phyloP scores from a whole-genome alignment of 2,329 filamentous ascomycete species.

The Nakataea oryzae region DNA sequence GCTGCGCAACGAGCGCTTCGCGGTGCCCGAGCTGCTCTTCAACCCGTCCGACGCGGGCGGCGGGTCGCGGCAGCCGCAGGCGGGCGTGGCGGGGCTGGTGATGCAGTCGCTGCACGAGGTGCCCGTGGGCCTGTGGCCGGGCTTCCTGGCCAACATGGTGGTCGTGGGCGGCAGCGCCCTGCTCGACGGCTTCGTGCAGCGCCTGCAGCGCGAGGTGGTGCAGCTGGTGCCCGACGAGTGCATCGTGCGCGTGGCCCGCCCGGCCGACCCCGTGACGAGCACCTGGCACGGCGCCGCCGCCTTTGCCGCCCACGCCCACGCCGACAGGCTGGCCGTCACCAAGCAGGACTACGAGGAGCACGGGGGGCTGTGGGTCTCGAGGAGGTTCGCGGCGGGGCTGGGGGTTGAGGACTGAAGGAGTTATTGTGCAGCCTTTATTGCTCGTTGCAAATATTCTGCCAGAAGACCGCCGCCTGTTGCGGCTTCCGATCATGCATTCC shows the following conservation, averaged over 20 bases:
- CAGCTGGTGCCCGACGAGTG: conserved; percentile 66
- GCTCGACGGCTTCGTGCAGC: conserved; percentile 70
- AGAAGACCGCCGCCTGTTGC: too few species aligned
- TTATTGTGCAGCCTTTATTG: too few species aligned
- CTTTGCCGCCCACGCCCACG: conserved; percentile 51
- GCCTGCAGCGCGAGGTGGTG: conserved; percentile 66
- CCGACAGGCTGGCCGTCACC: conserved; percentile 64
- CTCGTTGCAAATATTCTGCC: too few species aligned
- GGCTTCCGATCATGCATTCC: too few species aligned
- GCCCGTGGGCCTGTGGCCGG: conserved; percentile 75
- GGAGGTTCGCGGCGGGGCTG: conserved; percentile 48
- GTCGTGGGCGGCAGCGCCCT: conserved; percentile 80
- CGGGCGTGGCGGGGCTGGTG: conserved; percentile 73
- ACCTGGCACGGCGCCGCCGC: conserved; percentile 81
- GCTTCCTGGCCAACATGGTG: conserved; percentile 75
- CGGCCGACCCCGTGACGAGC: conserved; percentile 63
- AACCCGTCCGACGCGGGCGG: conserved; percentile 69
- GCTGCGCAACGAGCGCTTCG: conserved; percentile 84
- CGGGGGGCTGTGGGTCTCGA: conserved; percentile 63
- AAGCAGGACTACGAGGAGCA: conserved; percentile 85
- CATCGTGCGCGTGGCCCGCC: conserved; percentile 60
- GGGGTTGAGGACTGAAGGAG: conserved; percentile 9
- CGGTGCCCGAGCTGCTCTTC: conserved; percentile 83
- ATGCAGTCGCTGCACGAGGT: conserved; percentile 65
- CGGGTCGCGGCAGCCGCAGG: conserved; percentile 49